Evolutionary conservation across 345 rosid genomes (phyloP).

Genomic region (Boechera stricta): DNA sequence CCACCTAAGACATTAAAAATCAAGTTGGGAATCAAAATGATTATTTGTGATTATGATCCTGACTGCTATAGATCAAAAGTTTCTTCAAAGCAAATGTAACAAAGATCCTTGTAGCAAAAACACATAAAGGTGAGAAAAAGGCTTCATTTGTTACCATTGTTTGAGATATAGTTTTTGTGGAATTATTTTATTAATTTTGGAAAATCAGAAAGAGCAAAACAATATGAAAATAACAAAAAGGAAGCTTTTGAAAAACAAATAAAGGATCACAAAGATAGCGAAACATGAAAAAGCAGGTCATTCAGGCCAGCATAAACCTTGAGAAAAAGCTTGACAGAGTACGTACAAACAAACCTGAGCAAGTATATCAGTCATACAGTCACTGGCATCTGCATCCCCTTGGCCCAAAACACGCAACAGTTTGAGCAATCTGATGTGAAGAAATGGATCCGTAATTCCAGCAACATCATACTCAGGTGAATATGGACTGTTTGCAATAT

Average conservation of each 20-base stretch:
- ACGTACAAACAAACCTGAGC: conserved; percentile 75
- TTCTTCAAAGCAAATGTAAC: conserved; percentile 14
- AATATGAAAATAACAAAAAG: background rate
- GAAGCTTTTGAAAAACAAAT: background rate
- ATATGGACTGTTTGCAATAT: conserved; percentile 90
- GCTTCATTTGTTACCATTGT: conserved; percentile 19
- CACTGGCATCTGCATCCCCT: conserved; percentile 95
- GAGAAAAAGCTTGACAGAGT: conserved; percentile 1
- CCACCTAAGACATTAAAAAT: conserved; percentile 64
- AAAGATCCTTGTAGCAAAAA: background rate
- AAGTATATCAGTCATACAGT: conserved; percentile 96
- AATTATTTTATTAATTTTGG: background rate
- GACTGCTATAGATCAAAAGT: conserved; percentile 8
- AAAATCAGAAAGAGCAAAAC: conserved; percentile 10
- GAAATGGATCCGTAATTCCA: conserved; percentile 95
- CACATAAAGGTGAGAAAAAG: conserved; percentile 21
- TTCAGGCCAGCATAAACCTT: conserved; percentile 21
- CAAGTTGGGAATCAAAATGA: conserved; percentile 29
- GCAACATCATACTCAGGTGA: conserved; percentile 95
- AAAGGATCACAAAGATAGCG: conserved; percentile 21
- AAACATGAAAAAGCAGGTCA: conserved; percentile 9
- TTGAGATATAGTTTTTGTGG: conserved; percentile 1
- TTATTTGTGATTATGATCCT: conserved; percentile 21
- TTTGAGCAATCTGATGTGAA: conserved; percentile 92
- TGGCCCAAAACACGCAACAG: conserved; percentile 86